These are phyloP conservation scores for Boletus subparvulus DNA, from an alignment of 768 basidiomycete genomes.

Conservation along the genomic window DNA sequence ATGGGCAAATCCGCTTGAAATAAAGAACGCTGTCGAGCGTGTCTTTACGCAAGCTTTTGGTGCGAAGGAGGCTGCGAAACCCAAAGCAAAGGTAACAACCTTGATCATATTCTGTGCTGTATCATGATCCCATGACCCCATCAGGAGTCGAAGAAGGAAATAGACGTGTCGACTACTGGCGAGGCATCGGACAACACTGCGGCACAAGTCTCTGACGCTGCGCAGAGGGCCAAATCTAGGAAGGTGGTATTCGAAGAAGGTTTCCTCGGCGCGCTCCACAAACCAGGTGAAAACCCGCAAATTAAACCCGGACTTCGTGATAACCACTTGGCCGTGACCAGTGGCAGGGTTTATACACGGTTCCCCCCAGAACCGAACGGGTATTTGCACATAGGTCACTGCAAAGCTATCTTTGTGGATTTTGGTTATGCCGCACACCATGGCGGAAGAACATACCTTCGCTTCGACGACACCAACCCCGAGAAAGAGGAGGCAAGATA, in stretches of 20 bases:
- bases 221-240: slow-evolving; percentile 36
- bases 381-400: slow-evolving; percentile 93
- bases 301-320: slow-evolving; percentile 74
- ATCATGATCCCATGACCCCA: neutral
- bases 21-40: slow-evolving; percentile 78
- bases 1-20: slow-evolving; percentile 82
- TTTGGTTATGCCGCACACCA: slow-evolving; percentile 98
- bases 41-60: slow-evolving; percentile 71
- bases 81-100: slow-evolving; percentile 58
- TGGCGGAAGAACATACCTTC: slow-evolving; percentile 88
- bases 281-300: slow-evolving; percentile 92
- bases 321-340: slow-evolving; percentile 76
- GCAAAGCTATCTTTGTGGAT: slow-evolving; percentile 97
- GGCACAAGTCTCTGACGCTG: slow-evolving; percentile 33
- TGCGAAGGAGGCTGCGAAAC: slow-evolving; percentile 61
- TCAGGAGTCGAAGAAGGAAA: slow-evolving; percentile 53
- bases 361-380: slow-evolving; percentile 99
- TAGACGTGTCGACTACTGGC: slow-evolving; percentile 11
- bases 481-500: slow-evolving; percentile 96
- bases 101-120: neutral
- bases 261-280: slow-evolving; percentile 89
- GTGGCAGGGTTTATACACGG: slow-evolving; percentile 86
- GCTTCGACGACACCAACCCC: slow-evolving; percentile 98
- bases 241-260: slow-evolving; percentile 90
- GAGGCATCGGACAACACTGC: slow-evolving; percentile 23